These are phyloP conservation scores for Talaromyces islandicus DNA, from an alignment of 2,329 filamentous ascomycete species.

Conservation along the genomic window DNA sequence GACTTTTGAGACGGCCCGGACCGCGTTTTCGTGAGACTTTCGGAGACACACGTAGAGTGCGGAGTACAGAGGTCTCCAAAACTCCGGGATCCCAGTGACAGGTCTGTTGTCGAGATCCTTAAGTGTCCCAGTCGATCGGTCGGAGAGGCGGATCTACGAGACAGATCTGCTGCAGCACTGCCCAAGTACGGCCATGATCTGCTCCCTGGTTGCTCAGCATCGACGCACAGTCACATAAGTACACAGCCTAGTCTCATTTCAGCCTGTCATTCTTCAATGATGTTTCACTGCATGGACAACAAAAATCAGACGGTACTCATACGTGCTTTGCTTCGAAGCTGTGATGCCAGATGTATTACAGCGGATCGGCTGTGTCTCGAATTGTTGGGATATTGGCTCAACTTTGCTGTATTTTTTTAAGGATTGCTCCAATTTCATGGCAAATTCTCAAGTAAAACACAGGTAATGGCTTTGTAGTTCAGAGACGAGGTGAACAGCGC, in stretches of 20 bases:
- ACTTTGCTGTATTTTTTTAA: neutral
- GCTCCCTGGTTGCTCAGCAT: neutral
- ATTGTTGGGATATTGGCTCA: neutral
- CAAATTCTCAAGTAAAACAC: neutral
- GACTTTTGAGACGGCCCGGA: neutral
- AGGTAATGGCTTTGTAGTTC: neutral
- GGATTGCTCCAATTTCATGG: neutral
- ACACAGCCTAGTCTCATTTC: neutral
- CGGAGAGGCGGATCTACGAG: too few relatives aligned
- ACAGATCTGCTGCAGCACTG: neutral
- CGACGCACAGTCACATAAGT: neutral
- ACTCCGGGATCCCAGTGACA: neutral
- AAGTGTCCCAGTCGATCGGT: neutral
- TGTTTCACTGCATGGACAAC: too few relatives aligned
- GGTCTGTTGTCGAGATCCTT: too few relatives aligned
- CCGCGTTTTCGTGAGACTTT: neutral
- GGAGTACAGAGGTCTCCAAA: neutral
- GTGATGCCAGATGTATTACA: neutral
- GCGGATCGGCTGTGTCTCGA: neutral
- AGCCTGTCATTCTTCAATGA: too few relatives aligned
- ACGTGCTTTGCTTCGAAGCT: too few relatives aligned
- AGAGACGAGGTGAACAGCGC: neutral
- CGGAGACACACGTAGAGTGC: neutral
- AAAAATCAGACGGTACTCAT: too few relatives aligned
- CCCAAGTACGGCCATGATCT: neutral